These are phyloP conservation scores for Xylariaceae sp. DNA, from an alignment of 2,329 filamentous ascomycete genomes.

Conservation along the genomic window DNA sequence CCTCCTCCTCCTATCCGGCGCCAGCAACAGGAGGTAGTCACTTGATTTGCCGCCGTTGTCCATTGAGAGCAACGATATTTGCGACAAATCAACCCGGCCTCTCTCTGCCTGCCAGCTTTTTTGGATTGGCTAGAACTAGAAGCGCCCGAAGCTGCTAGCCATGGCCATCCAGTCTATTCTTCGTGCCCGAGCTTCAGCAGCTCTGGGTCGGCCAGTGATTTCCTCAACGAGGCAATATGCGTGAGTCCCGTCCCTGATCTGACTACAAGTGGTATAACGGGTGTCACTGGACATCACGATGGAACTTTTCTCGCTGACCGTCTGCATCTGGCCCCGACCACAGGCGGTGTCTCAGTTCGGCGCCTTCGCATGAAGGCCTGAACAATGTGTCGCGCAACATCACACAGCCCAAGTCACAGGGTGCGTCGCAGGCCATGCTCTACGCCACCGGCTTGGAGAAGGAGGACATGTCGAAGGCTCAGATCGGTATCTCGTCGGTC, in stretches of 20 bases:
- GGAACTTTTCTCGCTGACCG: conserved; percentile 8
- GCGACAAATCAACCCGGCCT: neutral
- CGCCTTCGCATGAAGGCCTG: conserved; percentile 53
- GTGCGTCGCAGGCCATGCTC: conserved; percentile 97
- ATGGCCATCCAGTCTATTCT: conserved; percentile 32
- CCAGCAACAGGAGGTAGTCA: neutral
- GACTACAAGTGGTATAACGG: no score
- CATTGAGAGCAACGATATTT: conserved; percentile 5
- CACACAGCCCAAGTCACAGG: conserved; percentile 96
- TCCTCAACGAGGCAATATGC: conserved; percentile 27
- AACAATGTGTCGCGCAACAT: conserved; percentile 82
- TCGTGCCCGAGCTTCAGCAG: conserved; percentile 28
- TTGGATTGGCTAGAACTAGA: conserved; percentile 2
- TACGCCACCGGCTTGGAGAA: conserved; percentile 89
- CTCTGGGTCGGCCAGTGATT: conserved; percentile 27
- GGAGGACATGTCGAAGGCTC: conserved; percentile 88
- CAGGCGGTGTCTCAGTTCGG: conserved; percentile 49
- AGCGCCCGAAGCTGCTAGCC: conserved; percentile 5
- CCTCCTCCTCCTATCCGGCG: neutral
- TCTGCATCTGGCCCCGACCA: neutral
- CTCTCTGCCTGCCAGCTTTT: conserved; percentile 6
- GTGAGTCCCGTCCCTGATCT: conserved; percentile 20
- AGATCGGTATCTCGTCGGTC: conserved; percentile 95
- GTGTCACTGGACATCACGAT: neutral
- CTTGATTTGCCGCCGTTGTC: conserved; percentile 4